These are phyloP conservation scores for Cryptococcus sp. DNA, from an alignment of 1,284 basidiomycete species.

Conservation along the genomic window DNA sequence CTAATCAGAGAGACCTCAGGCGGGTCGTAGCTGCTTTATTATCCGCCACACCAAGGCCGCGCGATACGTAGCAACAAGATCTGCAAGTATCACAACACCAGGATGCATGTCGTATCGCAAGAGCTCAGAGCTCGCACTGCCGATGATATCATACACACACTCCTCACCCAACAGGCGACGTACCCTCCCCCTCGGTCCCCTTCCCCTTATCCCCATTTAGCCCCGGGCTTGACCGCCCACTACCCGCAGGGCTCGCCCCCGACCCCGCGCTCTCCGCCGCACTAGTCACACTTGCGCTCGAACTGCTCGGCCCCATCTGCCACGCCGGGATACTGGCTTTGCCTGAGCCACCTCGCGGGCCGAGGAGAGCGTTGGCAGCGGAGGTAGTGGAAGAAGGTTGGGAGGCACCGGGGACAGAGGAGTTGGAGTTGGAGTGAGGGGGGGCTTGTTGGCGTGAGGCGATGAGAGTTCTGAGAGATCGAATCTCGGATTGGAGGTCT, in stretches of 20 bases:
- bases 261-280: background rate
- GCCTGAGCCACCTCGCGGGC: constrained; percentile 24
- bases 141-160: background rate
- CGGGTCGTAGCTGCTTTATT: no score
- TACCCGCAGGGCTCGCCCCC: background rate
- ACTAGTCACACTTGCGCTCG: constrained; percentile 12
- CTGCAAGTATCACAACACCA: no score
- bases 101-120: no score
- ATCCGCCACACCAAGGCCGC: no score
- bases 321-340: constrained; percentile 71
- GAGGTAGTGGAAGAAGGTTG: constrained; percentile 20
- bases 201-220: constrained; percentile 7
- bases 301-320: constrained; percentile 60
- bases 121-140: no score
- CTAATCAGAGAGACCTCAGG: no score
- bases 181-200: constrained; percentile 1
- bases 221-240: background rate
- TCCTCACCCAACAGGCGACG: background rate
- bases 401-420: background rate
- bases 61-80: no score
- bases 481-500: constrained; percentile 83
- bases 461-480: constrained; percentile 87
- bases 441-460: constrained; percentile 64
- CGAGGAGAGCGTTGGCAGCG: constrained; percentile 44
- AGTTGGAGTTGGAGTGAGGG: constrained; percentile 1